phyloP scores from a whole-genome alignment of 129 eudicot genomes.

The Arctium lappa region DNA sequence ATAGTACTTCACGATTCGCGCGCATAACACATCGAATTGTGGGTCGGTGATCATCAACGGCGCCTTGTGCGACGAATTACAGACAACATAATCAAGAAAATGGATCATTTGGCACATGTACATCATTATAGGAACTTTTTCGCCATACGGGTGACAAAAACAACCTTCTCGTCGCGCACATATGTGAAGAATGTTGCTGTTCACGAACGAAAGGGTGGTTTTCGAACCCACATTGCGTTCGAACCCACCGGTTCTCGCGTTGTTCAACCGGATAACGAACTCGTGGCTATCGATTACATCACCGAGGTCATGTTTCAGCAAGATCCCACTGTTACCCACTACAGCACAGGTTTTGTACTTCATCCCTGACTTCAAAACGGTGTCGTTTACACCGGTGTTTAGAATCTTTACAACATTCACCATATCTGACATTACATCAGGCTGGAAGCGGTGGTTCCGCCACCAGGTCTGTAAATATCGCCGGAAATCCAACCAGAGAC shows the following conservation, averaged over 20 bases:
- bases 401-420: conserved; percentile 25
- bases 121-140: conserved; percentile 59
- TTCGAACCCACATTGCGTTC: conserved; percentile 72
- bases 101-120: conserved; percentile 86
- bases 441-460: conserved; percentile 43
- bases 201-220: conserved; percentile 74
- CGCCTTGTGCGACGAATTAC: conserved; percentile 59
- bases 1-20: conserved; percentile 80
- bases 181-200: conserved; percentile 77
- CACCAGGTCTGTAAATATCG: conserved; percentile 66
- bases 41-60: conserved; percentile 79
- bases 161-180: conserved; percentile 80
- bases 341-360: conserved; percentile 79
- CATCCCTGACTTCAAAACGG: conserved; percentile 2
- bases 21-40: conserved; percentile 67
- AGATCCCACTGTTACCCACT: conserved; percentile 95
- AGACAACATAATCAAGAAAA: conserved; percentile 77
- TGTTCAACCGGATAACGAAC: conserved; percentile 74
- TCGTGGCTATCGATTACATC: conserved; percentile 68
- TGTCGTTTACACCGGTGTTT: conserved; percentile 14
- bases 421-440: conserved; percentile 62
- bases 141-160: conserved; percentile 87
- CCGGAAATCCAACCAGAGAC: conserved; percentile 59
- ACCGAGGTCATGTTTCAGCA: conserved; percentile 59
- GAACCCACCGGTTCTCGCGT: conserved; percentile 54